Base-by-base conservation (phyloP, 305 asterid genomes). In the Fraxinus baroniana region DNA sequence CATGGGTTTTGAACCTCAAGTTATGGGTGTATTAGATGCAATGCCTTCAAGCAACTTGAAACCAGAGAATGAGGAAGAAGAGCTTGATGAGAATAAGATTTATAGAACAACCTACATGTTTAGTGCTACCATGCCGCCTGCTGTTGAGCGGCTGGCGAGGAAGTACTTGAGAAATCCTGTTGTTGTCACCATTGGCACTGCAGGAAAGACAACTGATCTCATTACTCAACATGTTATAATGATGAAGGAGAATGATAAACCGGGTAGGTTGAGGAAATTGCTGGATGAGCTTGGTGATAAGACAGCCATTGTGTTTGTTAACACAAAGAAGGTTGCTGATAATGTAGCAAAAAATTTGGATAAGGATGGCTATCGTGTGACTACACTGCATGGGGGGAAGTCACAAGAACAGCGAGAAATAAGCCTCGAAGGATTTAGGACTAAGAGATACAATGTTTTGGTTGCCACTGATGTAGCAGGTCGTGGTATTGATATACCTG, bases 11-110 rank as follows among this genome's bases (percentile, higher is more conserved):
- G 97, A 93, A 83, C 94, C 94, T 2, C 97, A 94, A 87, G 95
- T 94, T 73, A 91, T 93, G 37, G 94, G 95, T 32, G 95, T 94
- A 12, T 82, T 94, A 5, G 97, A 94, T 79, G 97, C 97, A 52
- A 94, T 94, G 94, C 98, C 98, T 84, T 94, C 95, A 9, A 94
- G 98, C 84, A 93, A 94, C 86, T 79, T 94, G 93, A 93, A 93
- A 84, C 97, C 97, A 0, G 94, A 93, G 87, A 94, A 94, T 78
- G 98, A 93, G 55, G 55, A 46, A 0, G 55, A 46, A 46, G 55
- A 46, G 1, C 55, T 46, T 13, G 55, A 46, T 0, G 86, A 94
- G 83, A 93, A 93, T 86, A 91, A 87, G 90, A 92, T 93, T 74
- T 93, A 94, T 80, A 83, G 98, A 85, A 94, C 97, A 7, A 94